Base-by-base conservation (phyloP, 495 filamentous ascomycete genomes). In the Cetradonia linearis region DNA sequence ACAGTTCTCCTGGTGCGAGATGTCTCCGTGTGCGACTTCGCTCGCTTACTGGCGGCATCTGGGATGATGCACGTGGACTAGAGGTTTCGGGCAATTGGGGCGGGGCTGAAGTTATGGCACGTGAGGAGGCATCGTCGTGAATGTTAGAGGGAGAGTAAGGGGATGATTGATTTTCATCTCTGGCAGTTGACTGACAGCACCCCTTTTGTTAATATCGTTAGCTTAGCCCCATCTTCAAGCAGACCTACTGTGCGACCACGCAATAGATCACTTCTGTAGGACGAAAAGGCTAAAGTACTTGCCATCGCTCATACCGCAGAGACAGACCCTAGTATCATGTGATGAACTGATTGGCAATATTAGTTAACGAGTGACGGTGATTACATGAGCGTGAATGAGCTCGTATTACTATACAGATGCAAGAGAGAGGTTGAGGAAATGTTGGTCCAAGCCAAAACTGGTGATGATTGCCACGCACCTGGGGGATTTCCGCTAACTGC, bases 1-100 rank as follows among this genome's bases (percentile, higher is more conserved):
- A 78, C 62, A 80, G 77, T 59, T 79, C 72, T 25, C 63, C 66
- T 23, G 80, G 63, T 1, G 76, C 56, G 42, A 59, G 37, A 37
- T 56, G 36, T 38, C 66, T 59, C 31, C 62, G 65, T 1, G 55
- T 54, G 18, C 60, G 66, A 27, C 59, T 56, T 58, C 31, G 62
- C 54, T 63, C 58, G 13, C 61, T 56, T 4, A 57, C 54, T 1
- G 55, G 28, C 16, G 64, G 58, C 20, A 34, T 42, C 27, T 59
- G 61, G 3, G 58, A 60, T 10, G 66, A 61, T 46, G 57, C 42
- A 31, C 58, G 58, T 31, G 65, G 58, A 48, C 49, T 55, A 9
- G 63, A 54, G 42, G 47, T 44, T 28, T 62, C 60, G 40, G 48
- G 63, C 18, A 63, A 16, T 55, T 55, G 66, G 34, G 37, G 59